Percentiles rank a stretch among this genome's conserved stretches.
Conservation (phyloP, 2,329 filamentous ascomycete genomes). For the Ceratocystis smalleyi region DNA sequence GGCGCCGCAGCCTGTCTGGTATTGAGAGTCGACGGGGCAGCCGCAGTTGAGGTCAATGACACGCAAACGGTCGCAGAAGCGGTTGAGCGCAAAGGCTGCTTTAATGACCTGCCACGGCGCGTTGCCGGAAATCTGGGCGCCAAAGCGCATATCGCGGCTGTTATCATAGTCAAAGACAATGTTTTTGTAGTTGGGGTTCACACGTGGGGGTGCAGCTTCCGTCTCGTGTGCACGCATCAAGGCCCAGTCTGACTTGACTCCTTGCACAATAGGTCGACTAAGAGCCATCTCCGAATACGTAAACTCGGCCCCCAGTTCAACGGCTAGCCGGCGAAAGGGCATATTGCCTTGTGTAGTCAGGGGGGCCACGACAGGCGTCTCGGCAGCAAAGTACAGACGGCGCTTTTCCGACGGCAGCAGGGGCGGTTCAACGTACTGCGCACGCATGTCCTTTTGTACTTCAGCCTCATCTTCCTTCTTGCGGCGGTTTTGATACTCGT, state of each 20-base stretch:
- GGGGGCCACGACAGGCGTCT: conserved; percentile 86
- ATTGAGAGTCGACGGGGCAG: conserved; percentile 91
- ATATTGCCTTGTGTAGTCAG: conserved; percentile 94
- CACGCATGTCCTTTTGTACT: conserved; percentile 53
- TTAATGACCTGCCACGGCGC: conserved; percentile 85
- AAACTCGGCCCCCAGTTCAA: conserved; percentile 74
- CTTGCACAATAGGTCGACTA: conserved; percentile 75
- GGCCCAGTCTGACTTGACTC: conserved; percentile 84
- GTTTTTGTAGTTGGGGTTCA: conserved; percentile 33
- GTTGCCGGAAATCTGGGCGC: conserved; percentile 81
- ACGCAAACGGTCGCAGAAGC: conserved; percentile 65
- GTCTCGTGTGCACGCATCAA: conserved; percentile 82
- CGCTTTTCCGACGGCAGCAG: conserved; percentile 88
- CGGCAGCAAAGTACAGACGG: conserved; percentile 78
- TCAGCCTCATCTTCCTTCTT: conserved; percentile 29
- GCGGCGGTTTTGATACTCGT: conserved; percentile 28
- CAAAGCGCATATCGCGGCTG: conserved; percentile 69
- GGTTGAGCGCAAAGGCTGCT: conserved; percentile 65
- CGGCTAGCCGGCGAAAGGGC: conserved; percentile 80
- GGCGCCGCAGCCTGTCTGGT: conserved; percentile 72
- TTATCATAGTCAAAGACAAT: conserved; percentile 67
- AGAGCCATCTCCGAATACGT: conserved; percentile 99
- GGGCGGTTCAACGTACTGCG: conserved; percentile 70
- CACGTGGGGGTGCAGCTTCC: conserved; percentile 57
- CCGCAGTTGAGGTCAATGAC: conserved; percentile 94